phyloP scores from a whole-genome alignment of 2,329 filamentous ascomycete genomes.

The Aspergillus texensis region DNA sequence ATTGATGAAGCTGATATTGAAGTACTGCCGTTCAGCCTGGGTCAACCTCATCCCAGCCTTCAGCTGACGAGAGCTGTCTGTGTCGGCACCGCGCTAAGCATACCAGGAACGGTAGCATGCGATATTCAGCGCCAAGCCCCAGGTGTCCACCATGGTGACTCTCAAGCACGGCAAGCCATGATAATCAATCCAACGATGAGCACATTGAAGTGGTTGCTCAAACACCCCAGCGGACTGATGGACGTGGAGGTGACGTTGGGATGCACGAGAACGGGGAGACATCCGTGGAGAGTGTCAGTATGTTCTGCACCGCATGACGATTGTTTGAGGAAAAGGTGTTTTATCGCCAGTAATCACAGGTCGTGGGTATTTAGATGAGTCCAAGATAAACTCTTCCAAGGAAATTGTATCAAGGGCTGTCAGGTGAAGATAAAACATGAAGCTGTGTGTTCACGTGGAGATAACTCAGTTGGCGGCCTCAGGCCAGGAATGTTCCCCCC shows the following conservation, averaged over 20 bases:
- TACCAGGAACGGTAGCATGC: slow-evolving; percentile 24
- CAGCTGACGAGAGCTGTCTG: slow-evolving; percentile 33
- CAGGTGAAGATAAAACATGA: neutral
- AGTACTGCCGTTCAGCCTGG: slow-evolving; percentile 29
- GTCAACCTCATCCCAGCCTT: slow-evolving; percentile 28
- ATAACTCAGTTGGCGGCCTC: neutral
- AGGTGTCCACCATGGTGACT: neutral
- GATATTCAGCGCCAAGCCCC: neutral
- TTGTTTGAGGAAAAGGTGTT: slow-evolving; percentile 25
- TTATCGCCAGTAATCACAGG: neutral
- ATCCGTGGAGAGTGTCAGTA: slow-evolving; percentile 18
- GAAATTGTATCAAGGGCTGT: neutral
- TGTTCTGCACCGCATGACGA: slow-evolving; percentile 25
- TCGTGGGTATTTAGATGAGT: neutral
- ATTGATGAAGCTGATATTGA: slow-evolving; percentile 22
- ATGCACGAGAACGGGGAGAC: slow-evolving; percentile 3
- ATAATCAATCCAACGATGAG: neutral
- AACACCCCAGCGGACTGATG: slow-evolving; percentile 22
- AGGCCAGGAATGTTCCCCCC: neutral
- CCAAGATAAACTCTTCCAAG: neutral
- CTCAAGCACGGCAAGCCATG: neutral
- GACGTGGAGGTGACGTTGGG: slow-evolving; percentile 16
- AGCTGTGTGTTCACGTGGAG: neutral
- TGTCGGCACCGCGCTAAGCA: slow-evolving; percentile 23
- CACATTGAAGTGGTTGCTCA: neutral